Evolutionary conservation across 306 rosid species (phyloP), one percentile per base, ranked within the genome.

Genomic region (Cucumis melo): DNA sequence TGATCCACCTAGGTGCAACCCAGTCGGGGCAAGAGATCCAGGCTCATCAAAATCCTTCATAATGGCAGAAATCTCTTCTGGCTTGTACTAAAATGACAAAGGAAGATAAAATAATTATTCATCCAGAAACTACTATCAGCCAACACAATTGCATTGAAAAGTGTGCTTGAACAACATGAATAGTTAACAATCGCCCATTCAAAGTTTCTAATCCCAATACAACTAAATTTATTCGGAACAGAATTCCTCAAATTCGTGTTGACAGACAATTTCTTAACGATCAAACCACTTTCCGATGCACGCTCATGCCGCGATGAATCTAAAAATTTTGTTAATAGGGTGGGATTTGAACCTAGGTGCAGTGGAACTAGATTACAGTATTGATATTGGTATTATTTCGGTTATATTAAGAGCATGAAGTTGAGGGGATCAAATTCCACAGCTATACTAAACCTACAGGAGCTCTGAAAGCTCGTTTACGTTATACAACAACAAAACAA

Each of bases 11-110:
- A 88, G 87, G 79, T 80, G 79, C 58, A 86, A 72, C 0, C 88
- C 92, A 60, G 87, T 86, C 19, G 92, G 89, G 62, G 88, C 92
- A 82, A 86, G 89, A 68, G 75, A 32, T 16, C 88, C 87, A 4
- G 92, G 88, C 23, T 84, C 87, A 19, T 82, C 88, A 51, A 88
- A 88, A 80, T 84, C 88, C 72, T 84, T 84, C 20, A 46, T 72
- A 73, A 88, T 82, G 41, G 83, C 92, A 55, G 19, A 17, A 61
- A 88, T 65, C 80, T 88, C 89, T 42, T 84, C 77, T 10, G 84
- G 82, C 70, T 83, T 84, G 59, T 78, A 86, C 92, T 85, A 85
- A 72, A 76, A 55, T 12, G 78, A 6, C 48, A 38, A 29, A 29
- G 70, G 27, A 70, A 46, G 68, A 27, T 20, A 24, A 68, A 68